Evolutionary conservation across 768 basidiomycete species (phyloP), one percentile per base, ranked within the genome.

Genomic region (Xerocomellus intermedius): DNA sequence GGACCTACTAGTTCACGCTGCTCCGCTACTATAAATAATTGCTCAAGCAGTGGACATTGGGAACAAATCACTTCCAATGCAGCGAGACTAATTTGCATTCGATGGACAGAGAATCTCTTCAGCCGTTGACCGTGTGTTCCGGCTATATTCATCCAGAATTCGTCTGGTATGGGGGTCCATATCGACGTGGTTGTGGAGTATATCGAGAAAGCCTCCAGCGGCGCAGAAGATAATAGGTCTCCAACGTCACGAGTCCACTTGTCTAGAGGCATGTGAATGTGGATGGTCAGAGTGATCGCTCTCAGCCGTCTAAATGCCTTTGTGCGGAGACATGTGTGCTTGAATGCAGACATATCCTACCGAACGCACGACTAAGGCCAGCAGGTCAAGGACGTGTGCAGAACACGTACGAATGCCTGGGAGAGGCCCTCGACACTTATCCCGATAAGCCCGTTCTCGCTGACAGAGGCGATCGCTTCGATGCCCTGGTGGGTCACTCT

Each of bases 351-450:
- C 75, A 86, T 79, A 59, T 87, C 78, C 87, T 90, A 59, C 32
- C 42, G 28, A 28, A 19, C 19, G 48, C 33, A 52, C 14, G 35
- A 28, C 54, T 56, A 13, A 55, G 48, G 44, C 30, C 16, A 50
- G 46, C 17, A 19, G 43, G 32, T 36, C 48, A 14, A 46, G 42
- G n/a, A n/a, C n/a, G 32, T 26, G 17, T 14, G 22, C 37, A 30
- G 5, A 32, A 33, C 22, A 74, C 77, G 24, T 62, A 89, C 89
- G 60, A 90, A 87, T 57, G 74, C 68, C 1, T 77, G 70, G 3
- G 85, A 84, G 21, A 90, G 66, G 13, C 79, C 80, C 65, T 92
- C 87, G 10, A 93, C 71, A 8, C 79, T 78, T 5, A 91, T 73
- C 2, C 74, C 75, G 5, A 75, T 48, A 8, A 92, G 73, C 3